These are phyloP conservation scores for Solanum chiquidenum DNA, from an alignment of 257 asterid genomes.

Conservation along the genomic window DNA sequence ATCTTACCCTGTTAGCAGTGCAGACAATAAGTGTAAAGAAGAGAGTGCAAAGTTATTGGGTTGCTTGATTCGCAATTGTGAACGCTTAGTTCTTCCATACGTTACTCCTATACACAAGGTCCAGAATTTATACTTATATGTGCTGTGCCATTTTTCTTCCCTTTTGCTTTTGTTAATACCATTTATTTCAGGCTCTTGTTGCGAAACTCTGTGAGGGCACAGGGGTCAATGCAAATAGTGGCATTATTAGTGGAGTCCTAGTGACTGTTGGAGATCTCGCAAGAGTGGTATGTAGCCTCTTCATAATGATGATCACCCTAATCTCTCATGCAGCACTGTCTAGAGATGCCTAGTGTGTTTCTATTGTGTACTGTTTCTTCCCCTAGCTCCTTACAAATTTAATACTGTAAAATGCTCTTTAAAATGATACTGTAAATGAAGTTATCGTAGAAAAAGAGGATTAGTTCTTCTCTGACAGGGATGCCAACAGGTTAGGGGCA, in stretches of 20 bases:
- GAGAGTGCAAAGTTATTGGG: slow-evolving; percentile 98
- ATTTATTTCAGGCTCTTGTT: slow-evolving; percentile 72
- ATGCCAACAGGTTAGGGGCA: background rate
- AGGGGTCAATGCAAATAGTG: slow-evolving; percentile 86
- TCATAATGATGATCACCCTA: background rate
- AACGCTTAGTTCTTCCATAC: slow-evolving; percentile 86
- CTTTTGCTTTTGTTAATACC: slow-evolving; percentile 9
- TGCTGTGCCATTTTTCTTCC: background rate
- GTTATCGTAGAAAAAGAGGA: background rate
- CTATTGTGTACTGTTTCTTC: background rate
- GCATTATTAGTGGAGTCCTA: slow-evolving; percentile 93
- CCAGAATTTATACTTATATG: background rate
- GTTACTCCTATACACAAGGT: slow-evolving; percentile 98
- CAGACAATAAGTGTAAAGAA: slow-evolving; percentile 97
- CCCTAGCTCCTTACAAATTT: background rate
- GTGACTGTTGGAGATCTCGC: slow-evolving; percentile 99
- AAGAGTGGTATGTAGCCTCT: slow-evolving; percentile 74
- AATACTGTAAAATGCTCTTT: background rate
- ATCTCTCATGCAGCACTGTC: background rate
- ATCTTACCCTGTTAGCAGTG: slow-evolving; percentile 52
- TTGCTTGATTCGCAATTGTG: slow-evolving; percentile 94
- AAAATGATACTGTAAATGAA: background rate
- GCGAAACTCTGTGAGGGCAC: slow-evolving; percentile 90
- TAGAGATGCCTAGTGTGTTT: background rate
- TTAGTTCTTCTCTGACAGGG: background rate